A percentile compares a stretch with the other conserved stretches of the same genome.
These are phyloP conservation scores for Saccharomycopsis amapae DNA, from an alignment of 805 yeast genomes.

Conservation along the genomic window DNA sequence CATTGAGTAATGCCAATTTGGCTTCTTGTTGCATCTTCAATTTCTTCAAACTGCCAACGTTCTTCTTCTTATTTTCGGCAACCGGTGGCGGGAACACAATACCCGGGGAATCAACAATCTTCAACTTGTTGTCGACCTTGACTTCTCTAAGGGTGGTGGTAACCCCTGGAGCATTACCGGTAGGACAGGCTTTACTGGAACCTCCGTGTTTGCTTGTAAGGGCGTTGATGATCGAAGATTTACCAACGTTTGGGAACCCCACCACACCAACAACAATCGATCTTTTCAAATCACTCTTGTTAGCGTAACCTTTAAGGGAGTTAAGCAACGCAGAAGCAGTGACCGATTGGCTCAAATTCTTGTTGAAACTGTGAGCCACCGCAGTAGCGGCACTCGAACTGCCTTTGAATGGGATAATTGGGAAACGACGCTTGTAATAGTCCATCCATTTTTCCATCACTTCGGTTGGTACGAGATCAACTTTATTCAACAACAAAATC, in stretches of 20 bases:
- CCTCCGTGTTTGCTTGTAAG: conserved; percentile 51
- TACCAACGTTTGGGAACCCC: conserved; percentile 97
- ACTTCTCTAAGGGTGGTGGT: conserved; percentile 89
- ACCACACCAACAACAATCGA: conserved; percentile 90
- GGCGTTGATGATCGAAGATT: conserved; percentile 89
- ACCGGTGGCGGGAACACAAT: conserved; percentile 85
- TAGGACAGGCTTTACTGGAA: conserved; percentile 66
- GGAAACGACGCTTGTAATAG: conserved; percentile 74
- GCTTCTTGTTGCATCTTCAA: conserved; percentile 67
- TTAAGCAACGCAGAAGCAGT: conserved; percentile 72
- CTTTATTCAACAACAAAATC: conserved; percentile 80
- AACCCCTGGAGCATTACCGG: conserved; percentile 96
- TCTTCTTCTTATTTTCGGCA: conserved; percentile 3
- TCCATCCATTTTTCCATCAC: conserved; percentile 80
- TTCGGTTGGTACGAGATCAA: conserved; percentile 84
- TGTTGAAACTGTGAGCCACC: conserved; percentile 46
- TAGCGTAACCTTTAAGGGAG: conserved; percentile 79
- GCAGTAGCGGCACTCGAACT: conserved; percentile 52
- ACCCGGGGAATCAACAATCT: conserved; percentile 92
- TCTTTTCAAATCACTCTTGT: conserved; percentile 77
- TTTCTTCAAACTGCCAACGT: conserved; percentile 42
- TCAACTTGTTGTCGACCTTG: conserved; percentile 83
- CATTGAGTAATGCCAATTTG: conserved; percentile 81
- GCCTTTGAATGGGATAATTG: conserved; percentile 84
- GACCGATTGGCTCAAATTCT: conserved; percentile 58